Percentiles rank a stretch among this genome's conserved stretches.
Evolutionary conservation across 345 rosid species (phyloP).

Genomic region (Gossypium turneri): DNA sequence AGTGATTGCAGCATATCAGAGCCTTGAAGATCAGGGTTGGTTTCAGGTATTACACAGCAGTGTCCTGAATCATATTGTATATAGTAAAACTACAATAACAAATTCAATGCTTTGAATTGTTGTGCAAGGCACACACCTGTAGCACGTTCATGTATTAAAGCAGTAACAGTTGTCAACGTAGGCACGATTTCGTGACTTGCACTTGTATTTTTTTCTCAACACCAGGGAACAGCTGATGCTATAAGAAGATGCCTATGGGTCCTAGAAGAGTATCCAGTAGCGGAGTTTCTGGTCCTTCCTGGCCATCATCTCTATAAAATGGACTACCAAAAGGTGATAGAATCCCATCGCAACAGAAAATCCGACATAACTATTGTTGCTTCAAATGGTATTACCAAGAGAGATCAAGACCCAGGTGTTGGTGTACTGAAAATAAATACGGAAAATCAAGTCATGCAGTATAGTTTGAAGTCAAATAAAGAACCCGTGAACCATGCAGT

Average conservation of each 20-base stretch:
- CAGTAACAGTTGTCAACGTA: background rate
- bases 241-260: slow-evolving; percentile 83
- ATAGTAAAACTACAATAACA: background rate
- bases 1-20: slow-evolving; percentile 83
- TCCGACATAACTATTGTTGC: slow-evolving; percentile 63
- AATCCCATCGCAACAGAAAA: slow-evolving; percentile 46
- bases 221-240: slow-evolving; percentile 84
- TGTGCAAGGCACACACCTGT: background rate
- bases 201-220: background rate
- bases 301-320: slow-evolving; percentile 82
- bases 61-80: background rate
- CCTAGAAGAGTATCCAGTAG: slow-evolving; percentile 67
- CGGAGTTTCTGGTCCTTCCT: slow-evolving; percentile 69
- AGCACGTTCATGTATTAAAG: background rate
- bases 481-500: slow-evolving; percentile 19
- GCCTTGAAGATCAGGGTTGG: slow-evolving; percentile 67
- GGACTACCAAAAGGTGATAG: slow-evolving; percentile 68
- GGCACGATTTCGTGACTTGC: background rate
- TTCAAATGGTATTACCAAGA: slow-evolving; percentile 24
- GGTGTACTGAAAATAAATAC: slow-evolving; percentile 51
- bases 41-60: slow-evolving; percentile 46
- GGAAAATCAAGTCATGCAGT: slow-evolving; percentile 38
- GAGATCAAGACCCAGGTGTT: slow-evolving; percentile 45
- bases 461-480: slow-evolving; percentile 29
- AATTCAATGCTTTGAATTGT: background rate